phyloP scores from a whole-genome alignment of 352 stramenopile genomes.

The Globisporangium solare region DNA sequence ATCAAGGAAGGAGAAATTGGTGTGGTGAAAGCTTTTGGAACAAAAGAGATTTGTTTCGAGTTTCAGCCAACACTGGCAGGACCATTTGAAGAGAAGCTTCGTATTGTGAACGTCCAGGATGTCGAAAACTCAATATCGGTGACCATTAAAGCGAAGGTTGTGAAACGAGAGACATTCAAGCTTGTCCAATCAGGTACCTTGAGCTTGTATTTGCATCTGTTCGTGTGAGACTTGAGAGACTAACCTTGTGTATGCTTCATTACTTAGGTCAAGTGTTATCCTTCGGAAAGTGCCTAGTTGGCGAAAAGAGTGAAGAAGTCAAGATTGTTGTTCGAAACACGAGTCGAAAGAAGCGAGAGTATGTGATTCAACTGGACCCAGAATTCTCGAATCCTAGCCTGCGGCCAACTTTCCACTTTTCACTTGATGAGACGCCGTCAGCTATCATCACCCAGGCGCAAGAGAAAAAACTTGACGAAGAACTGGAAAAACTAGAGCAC shows the following conservation, averaged over 20 bases:
- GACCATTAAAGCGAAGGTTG: constrained; percentile 87
- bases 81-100: constrained; percentile 87
- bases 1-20: constrained; percentile 86
- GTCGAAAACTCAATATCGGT: constrained; percentile 82
- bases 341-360: constrained; percentile 84
- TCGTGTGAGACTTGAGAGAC: not conserved
- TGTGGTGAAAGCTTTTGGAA: constrained; percentile 85
- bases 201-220: constrained; percentile 1
- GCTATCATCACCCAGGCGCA: constrained; percentile 85
- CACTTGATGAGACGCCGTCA: constrained; percentile 75
- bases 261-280: constrained; percentile 71
- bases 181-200: constrained; percentile 77
- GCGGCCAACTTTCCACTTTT: constrained; percentile 80
- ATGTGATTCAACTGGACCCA: constrained; percentile 82
- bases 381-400: constrained; percentile 59
- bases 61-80: constrained; percentile 84
- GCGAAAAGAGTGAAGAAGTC: constrained; percentile 78
- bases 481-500: constrained; percentile 87
- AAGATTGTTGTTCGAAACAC: constrained; percentile 86
- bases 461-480: constrained; percentile 88
- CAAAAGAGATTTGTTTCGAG: constrained; percentile 87
- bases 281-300: constrained; percentile 79
- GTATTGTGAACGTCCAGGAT: constrained; percentile 89
- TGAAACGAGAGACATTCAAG: constrained; percentile 89
- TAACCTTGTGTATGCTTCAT: constrained; percentile 5